Evolutionary conservation across 2,329 filamentous ascomycete species (phyloP).

Genomic region (Macrophomina phaseolina): DNA sequence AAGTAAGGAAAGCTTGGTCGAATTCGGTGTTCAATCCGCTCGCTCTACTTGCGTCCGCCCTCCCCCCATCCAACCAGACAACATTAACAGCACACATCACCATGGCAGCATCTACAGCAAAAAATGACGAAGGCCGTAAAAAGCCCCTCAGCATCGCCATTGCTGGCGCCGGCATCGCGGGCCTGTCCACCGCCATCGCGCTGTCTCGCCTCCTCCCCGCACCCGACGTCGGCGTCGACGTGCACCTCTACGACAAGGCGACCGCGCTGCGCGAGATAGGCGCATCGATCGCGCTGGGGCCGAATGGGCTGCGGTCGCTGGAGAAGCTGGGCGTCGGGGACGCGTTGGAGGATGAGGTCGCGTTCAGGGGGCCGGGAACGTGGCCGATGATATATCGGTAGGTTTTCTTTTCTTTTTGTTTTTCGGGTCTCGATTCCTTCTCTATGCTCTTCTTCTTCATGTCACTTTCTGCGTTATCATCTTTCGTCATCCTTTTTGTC

Average conservation of each 20-base stretch:
- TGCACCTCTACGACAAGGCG: constrained; percentile 46
- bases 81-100: no score
- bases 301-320: constrained; percentile 37
- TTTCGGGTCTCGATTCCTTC: no score
- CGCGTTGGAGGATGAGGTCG: constrained; percentile 41
- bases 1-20: not conserved
- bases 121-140: no score
- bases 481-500: not conserved
- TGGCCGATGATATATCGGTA: constrained; percentile 46
- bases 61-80: no score
- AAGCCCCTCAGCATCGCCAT: constrained; percentile 38
- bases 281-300: constrained; percentile 46
- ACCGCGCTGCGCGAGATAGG: constrained; percentile 44
- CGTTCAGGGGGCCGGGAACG: constrained; percentile 39
- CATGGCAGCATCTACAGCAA: no score
- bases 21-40: not conserved
- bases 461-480: not conserved
- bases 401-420: constrained; percentile 13
- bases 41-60: no score
- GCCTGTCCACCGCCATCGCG: constrained; percentile 46
- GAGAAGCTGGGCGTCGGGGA: constrained; percentile 43
- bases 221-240: constrained; percentile 35
- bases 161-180: constrained; percentile 47
- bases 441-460: not conserved
- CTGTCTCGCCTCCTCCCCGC: constrained; percentile 33